Evolutionary conservation across 1,284 basidiomycete genomes (phyloP), one percentile per base, ranked within the genome.

Genomic region (Rhodotorula sp.): DNA sequence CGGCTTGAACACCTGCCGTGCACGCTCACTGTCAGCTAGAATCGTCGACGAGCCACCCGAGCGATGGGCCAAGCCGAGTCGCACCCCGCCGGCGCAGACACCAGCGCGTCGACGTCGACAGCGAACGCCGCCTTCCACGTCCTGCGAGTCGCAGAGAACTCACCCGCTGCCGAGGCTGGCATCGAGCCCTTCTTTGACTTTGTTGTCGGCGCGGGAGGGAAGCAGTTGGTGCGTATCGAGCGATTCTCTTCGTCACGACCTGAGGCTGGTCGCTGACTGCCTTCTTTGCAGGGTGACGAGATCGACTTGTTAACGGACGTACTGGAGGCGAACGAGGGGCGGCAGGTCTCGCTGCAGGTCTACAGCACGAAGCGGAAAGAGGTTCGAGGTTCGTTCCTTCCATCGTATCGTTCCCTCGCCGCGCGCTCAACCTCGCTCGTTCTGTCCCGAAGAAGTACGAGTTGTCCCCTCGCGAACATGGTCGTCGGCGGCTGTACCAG

Each of bases 141-240:
- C 46, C 63, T 75, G 5, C 61, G 74, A 52, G 70, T 75, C 48
- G 74, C 74, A 27, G 74, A 75, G 49, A 59, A 74, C 70, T 77
- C 52, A 70, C 80, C 63, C 61, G 75, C 69, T 62, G 76, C 67
- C 1, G 54, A 66, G 32, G 72, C 67, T 0, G 87, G 87, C 62
- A 90, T 98, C 56, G 94, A 98, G 78, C 91, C 94, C 0, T 96
- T 94, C 82, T 99, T 99, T 79, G 95, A 98, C 82, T 98, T 96
- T 80, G 87, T 97, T 46, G 88, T 97, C 52, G 95, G 94, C 24
- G 90, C 94, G 68, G 88, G 92, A 78, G 88, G 89, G 44, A 84
- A 57, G 17, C 69, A 72, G 9, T 53, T 77, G 27, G 76, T 75
- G 47, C 52, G 74, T 61, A 1, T 19, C 7, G 4, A 22, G 39